Percentiles rank a stretch among this genome's conserved stretches.
Evolutionary conservation across 257 asterid species (phyloP).

Genomic region (Misopates orontium): DNA sequence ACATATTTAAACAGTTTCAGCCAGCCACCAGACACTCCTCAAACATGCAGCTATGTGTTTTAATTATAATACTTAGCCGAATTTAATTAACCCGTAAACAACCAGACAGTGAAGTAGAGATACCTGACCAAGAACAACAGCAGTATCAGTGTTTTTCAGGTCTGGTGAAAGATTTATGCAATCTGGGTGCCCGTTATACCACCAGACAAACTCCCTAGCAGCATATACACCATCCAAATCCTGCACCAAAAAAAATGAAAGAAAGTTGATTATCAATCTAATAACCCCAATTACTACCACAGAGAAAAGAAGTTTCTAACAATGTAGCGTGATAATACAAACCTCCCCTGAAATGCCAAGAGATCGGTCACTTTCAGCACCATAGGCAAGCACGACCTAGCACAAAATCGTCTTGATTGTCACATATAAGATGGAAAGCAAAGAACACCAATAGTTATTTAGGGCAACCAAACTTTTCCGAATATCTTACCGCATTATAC

Average conservation of each 20-base stretch:
- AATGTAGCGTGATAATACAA: conserved; percentile 20
- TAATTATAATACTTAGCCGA: conserved; percentile 5
- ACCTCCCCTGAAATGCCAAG: conserved; percentile 93
- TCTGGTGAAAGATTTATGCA: conserved; percentile 70
- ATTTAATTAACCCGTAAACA: conserved; percentile 10
- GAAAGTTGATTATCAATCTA: conserved; percentile 20
- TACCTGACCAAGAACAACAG: conserved; percentile 92
- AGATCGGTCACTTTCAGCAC: conserved; percentile 91
- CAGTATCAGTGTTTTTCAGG: conserved; percentile 74
- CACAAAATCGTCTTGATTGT: conserved; percentile 12
- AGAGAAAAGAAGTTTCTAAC: neutral
- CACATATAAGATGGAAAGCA: conserved; percentile 12
- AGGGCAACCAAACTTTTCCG: conserved; percentile 9
- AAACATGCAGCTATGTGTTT: conserved; percentile 6
- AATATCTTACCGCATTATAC: conserved; percentile 72
- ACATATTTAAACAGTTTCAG: neutral
- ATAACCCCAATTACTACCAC: conserved; percentile 10
- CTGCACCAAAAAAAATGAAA: conserved; percentile 34
- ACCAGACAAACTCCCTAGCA: conserved; percentile 97
- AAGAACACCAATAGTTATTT: neutral
- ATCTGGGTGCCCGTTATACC: conserved; percentile 98
- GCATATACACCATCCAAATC: conserved; percentile 62
- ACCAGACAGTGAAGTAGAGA: conserved; percentile 3
- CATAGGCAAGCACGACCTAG: conserved; percentile 93
- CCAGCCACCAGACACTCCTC: neutral